Percentiles rank a stretch among this genome's conserved stretches.
Conservation (phyloP, 345 rosid genomes). For the Populus deltoides region DNA sequence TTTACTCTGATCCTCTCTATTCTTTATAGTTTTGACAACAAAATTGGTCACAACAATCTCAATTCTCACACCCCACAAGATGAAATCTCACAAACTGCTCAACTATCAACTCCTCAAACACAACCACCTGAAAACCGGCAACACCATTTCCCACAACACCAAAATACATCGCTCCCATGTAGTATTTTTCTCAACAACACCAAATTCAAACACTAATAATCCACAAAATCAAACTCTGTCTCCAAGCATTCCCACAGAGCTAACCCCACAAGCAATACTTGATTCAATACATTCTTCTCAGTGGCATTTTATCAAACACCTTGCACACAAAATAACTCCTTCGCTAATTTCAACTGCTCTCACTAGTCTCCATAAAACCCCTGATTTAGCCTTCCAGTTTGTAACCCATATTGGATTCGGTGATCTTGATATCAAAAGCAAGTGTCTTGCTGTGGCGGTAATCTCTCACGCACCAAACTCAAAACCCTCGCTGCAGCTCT, state of each 20-base stretch:
- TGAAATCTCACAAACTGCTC: constrained; percentile 30
- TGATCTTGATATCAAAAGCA: constrained; percentile 47
- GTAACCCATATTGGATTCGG: constrained; percentile 36
- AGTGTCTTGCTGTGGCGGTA: constrained; percentile 59
- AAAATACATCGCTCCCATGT: not conserved
- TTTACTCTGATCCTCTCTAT: not conserved
- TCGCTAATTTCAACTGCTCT: constrained; percentile 46
- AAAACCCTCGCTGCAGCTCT: constrained; percentile 50
- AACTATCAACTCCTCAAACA: constrained; percentile 6
- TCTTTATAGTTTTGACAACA: not conserved
- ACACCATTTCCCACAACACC: not conserved
- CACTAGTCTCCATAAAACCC: constrained; percentile 43
- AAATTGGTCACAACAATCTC: not conserved
- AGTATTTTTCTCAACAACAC: constrained; percentile 24
- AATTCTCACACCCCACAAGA: constrained; percentile 3
- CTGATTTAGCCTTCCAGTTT: constrained; percentile 58
- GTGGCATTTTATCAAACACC: constrained; percentile 78
- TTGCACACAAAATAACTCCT: constrained; percentile 40
- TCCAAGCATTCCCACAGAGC: not conserved
- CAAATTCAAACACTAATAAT: constrained; percentile 2
- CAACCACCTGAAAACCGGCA: constrained; percentile 14
- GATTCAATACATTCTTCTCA: constrained; percentile 48
- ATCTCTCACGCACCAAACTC: constrained; percentile 56
- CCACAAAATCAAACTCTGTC: not conserved
- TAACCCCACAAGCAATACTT: constrained; percentile 13